Evolutionary conservation across 2,329 filamentous ascomycete genomes (phyloP).

Genomic region (Hypoxylon sp.): DNA sequence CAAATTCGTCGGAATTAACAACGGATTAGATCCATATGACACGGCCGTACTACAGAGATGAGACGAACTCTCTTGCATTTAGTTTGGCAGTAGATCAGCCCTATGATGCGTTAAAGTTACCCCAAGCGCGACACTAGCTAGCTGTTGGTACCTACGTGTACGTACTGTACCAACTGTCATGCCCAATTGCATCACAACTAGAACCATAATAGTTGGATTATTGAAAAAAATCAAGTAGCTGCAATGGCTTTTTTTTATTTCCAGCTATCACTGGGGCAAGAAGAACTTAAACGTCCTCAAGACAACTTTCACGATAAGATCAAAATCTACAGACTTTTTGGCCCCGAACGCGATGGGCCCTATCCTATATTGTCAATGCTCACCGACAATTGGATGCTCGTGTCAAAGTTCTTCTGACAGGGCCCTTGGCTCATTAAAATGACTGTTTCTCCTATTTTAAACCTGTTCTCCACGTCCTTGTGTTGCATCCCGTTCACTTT

Average conservation of each 20-base stretch:
- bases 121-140: conserved; percentile 4
- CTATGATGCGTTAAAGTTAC: background rate
- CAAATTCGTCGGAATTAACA: background rate
- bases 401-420: conserved; percentile 26
- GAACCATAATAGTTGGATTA: background rate
- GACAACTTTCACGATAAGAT: conserved; percentile 16
- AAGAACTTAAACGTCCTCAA: conserved; percentile 13
- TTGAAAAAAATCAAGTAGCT: background rate
- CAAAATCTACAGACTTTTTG: conserved; percentile 4
- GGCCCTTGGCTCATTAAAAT: conserved; percentile 40
- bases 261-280: background rate
- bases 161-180: background rate
- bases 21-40: background rate
- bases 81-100: conserved; percentile 2
- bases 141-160: background rate
- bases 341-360: conserved; percentile 11
- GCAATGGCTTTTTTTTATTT: background rate
- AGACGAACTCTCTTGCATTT: background rate
- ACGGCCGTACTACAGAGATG: background rate
- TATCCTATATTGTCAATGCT: conserved; percentile 23
- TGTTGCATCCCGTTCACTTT: conserved; percentile 30
- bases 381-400: conserved; percentile 37
- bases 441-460: conserved; percentile 41
- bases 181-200: background rate
- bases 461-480: conserved; percentile 39